A percentile compares a stretch with the other conserved stretches of the same genome.
Evolutionary conservation across 1,284 basidiomycete genomes (phyloP).

Genomic region (Moesziomyces antarcticus): DNA sequence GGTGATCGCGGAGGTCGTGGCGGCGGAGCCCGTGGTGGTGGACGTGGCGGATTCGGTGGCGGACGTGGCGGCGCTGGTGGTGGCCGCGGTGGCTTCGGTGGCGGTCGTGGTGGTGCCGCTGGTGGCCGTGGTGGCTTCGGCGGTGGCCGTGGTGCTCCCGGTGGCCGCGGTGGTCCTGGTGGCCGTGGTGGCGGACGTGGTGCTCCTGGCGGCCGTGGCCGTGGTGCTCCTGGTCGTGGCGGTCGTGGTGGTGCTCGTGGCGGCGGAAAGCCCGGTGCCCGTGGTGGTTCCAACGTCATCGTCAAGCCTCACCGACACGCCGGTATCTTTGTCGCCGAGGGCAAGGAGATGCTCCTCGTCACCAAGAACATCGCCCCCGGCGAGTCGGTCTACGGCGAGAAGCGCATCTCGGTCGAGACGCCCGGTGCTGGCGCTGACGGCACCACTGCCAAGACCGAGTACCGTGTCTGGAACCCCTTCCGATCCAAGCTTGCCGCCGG

Average conservation of each 20-base stretch:
- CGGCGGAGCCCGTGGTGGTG: conserved; percentile 63
- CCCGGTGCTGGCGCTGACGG: conserved; percentile 75
- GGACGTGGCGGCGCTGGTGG: conserved; percentile 70
- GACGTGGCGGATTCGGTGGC: conserved; percentile 61
- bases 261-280: conserved; percentile 60
- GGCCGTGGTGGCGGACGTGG: conserved; percentile 43
- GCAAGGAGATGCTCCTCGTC: conserved; percentile 94
- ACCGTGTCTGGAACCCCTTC: conserved; percentile 99
- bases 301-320: conserved; percentile 95
- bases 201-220: conserved; percentile 11
- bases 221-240: conserved; percentile 44
- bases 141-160: conserved; percentile 55
- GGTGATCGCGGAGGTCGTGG: conserved; percentile 63
- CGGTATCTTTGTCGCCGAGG: conserved; percentile 75
- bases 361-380: conserved; percentile 98
- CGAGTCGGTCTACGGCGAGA: conserved; percentile 98
- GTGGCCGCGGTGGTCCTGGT: conserved; percentile 57
- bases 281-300: conserved; percentile 79
- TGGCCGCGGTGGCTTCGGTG: conserved; percentile 68
- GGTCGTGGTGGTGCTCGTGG: conserved; percentile 51
- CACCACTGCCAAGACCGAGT: conserved; percentile 84
- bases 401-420: conserved; percentile 73
- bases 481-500: conserved; percentile 96
- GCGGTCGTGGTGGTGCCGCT: conserved; percentile 52
- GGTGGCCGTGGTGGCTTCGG: conserved; percentile 42